These are phyloP conservation scores for Sugiyamaella novakii DNA, from an alignment of 1,139 yeast species.

Conservation along the genomic window DNA sequence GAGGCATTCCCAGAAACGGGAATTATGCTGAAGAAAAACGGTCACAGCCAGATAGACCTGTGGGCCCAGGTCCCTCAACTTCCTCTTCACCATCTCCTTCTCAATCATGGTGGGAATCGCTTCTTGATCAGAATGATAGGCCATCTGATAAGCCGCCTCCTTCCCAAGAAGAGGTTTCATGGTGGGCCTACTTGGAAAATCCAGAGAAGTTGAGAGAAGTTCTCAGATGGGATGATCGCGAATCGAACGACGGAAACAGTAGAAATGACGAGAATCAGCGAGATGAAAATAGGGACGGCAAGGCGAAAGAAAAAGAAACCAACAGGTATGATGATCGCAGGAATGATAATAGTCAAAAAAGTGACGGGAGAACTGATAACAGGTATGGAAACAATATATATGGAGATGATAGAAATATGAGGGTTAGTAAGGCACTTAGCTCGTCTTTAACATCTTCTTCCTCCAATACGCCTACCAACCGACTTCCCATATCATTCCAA, in stretches of 20 bases:
- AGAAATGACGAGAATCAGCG: too few relatives aligned
- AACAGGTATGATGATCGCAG: background rate
- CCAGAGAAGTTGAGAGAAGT: constrained; percentile 6
- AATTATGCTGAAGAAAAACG: background rate
- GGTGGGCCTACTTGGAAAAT: constrained; percentile 10
- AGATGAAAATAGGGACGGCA: too few relatives aligned
- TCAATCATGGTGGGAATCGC: constrained; percentile 9
- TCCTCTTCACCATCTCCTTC: background rate
- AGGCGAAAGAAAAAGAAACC: too few relatives aligned
- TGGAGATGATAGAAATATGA: background rate
- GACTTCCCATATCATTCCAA: too few relatives aligned
- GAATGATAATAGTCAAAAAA: background rate
- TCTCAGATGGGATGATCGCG: constrained; percentile 9
- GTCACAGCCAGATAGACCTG: background rate
- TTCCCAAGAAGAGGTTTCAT: constrained; percentile 3
- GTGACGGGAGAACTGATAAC: background rate
- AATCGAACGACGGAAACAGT: background rate
- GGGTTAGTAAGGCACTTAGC: background rate
- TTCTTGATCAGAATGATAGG: background rate
- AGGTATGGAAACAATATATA: background rate
- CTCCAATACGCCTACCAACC: too few relatives aligned
- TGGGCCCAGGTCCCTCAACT: background rate
- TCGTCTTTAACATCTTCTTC: background rate
- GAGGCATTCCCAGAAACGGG: background rate
- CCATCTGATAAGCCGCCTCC: background rate